Evolutionary conservation across 495 filamentous ascomycete species (phyloP).

Genomic region (Rhypophila decipiens): DNA sequence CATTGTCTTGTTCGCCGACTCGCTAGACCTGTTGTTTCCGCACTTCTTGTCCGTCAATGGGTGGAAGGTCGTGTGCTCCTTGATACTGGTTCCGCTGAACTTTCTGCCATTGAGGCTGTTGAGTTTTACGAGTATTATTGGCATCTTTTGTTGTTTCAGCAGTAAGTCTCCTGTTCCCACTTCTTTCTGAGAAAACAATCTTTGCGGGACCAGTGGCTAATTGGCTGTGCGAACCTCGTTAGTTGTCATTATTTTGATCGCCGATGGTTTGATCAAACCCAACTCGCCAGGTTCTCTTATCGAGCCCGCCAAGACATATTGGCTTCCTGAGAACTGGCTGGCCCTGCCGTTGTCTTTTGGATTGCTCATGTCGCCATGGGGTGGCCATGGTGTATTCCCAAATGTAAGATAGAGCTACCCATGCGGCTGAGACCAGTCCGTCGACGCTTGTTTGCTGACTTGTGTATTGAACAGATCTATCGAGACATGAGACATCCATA

Average conservation of each 20-base stretch:
- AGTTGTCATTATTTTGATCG: constrained; percentile 75
- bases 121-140: constrained; percentile 85
- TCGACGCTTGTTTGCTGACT: background rate
- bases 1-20: constrained; percentile 90
- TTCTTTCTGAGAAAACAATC: no score
- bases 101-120: constrained; percentile 80
- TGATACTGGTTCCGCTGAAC: constrained; percentile 74
- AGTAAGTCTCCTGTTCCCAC: constrained; percentile 67
- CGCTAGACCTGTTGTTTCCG: constrained; percentile 72
- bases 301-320: constrained; percentile 70
- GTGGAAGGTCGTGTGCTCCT: constrained; percentile 84
- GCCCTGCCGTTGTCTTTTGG: constrained; percentile 90
- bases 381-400: constrained; percentile 90
- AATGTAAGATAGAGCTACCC: constrained; percentile 43
- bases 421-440: no score
- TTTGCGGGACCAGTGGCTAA: no score
- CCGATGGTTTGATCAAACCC: constrained; percentile 81
- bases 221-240: no score
- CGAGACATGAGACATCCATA: constrained; percentile 94
- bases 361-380: constrained; percentile 96
- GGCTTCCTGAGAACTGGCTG: constrained; percentile 80
- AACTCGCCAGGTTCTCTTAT: constrained; percentile 74
- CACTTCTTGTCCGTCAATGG: constrained; percentile 55
- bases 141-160: constrained; percentile 78
- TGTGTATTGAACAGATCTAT: constrained; percentile 59